These are phyloP conservation scores for Pseudogymnoascus sp. DNA, from an alignment of 2,329 filamentous ascomycete species.

Conservation along the genomic window DNA sequence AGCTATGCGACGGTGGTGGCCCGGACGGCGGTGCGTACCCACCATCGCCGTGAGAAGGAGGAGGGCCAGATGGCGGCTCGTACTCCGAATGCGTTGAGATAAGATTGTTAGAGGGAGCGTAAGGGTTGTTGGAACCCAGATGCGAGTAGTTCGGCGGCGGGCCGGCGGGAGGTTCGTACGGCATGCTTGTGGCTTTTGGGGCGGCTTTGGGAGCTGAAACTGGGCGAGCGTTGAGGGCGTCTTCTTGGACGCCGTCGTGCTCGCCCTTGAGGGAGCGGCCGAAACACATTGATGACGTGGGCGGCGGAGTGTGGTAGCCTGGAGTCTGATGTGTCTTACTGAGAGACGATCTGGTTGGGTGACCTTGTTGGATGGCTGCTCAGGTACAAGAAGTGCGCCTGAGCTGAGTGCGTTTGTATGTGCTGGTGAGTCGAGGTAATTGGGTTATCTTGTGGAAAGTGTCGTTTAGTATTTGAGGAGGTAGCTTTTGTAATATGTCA, in stretches of 20 bases:
- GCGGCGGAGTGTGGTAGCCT: neutral
- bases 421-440: neutral
- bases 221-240: neutral
- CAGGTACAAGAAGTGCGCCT: neutral
- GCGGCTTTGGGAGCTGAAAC: neutral
- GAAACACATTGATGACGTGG: constrained; percentile 1
- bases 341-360: neutral
- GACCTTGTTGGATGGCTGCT: neutral
- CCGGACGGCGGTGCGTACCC: constrained; percentile 13
- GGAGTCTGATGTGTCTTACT: neutral
- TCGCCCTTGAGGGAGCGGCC: neutral
- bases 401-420: neutral
- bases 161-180: neutral
- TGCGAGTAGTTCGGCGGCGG: constrained; percentile 1
- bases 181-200: neutral
- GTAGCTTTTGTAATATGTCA: neutral
- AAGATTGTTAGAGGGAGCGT: neutral
- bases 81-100: too few species aligned
- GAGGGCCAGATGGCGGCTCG: constrained; percentile 25
- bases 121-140: neutral
- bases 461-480: neutral
- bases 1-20: neutral
- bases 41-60: constrained; percentile 17
- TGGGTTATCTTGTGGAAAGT: neutral
- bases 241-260: neutral